These are phyloP conservation scores for Aspergillus puulaauensis DNA, from an alignment of 2,329 filamentous ascomycete genomes.

Conservation along the genomic window DNA sequence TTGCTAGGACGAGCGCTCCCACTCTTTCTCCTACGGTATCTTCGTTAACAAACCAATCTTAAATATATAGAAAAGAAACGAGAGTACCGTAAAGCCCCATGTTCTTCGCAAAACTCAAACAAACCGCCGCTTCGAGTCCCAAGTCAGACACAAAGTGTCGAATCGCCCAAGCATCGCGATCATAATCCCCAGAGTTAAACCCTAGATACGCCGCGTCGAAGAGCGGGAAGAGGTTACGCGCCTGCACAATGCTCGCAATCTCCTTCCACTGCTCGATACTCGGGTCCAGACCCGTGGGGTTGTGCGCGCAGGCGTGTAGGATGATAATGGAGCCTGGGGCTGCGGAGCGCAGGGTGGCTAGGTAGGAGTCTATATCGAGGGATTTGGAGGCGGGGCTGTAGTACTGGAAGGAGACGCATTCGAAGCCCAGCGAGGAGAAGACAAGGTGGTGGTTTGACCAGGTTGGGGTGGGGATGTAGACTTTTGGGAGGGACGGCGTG, in stretches of 20 bases:
- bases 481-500: constrained; percentile 34
- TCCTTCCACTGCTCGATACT: constrained; percentile 88
- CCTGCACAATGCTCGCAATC: constrained; percentile 70
- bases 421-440: constrained; percentile 79
- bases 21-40: constrained; percentile 13
- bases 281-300: constrained; percentile 92
- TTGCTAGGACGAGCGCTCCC: constrained; percentile 9
- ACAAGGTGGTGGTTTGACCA: constrained; percentile 99
- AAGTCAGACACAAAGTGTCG: constrained; percentile 54
- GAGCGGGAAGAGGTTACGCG: constrained; percentile 84
- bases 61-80: too few species aligned
- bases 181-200: constrained; percentile 27
- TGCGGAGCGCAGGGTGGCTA: constrained; percentile 44
- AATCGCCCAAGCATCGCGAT: constrained; percentile 28
- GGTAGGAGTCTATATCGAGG: constrained; percentile 24
- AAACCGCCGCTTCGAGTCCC: constrained; percentile 66
- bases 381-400: constrained; percentile 17
- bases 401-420: constrained; percentile 52
- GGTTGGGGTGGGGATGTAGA: constrained; percentile 89
- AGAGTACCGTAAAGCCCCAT: constrained; percentile 31
- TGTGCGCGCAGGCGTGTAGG: constrained; percentile 92
- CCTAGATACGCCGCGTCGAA: constrained; percentile 32
- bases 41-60: too few species aligned
- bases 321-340: constrained; percentile 78
- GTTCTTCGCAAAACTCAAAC: constrained; percentile 60